Conservation (phyloP, 768 basidiomycete species). For the Trametes elegans region DNA sequence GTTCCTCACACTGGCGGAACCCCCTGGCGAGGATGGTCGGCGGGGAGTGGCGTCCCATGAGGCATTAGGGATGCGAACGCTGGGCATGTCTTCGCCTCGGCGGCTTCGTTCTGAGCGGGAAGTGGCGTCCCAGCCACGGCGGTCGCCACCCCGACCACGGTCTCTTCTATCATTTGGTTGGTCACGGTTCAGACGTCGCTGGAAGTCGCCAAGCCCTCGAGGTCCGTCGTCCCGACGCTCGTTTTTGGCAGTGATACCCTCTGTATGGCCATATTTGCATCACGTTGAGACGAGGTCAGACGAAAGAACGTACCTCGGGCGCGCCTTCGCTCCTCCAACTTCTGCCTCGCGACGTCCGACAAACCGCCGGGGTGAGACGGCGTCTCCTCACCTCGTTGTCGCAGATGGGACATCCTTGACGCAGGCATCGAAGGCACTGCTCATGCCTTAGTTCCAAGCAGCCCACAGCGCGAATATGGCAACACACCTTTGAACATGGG, state of each 20-base stretch:
- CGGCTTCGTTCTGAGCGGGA: slow-evolving; percentile 56
- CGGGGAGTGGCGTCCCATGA: slow-evolving; percentile 95
- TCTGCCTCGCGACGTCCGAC: slow-evolving; percentile 66
- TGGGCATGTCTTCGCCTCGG: slow-evolving; percentile 61
- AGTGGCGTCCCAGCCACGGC: slow-evolving; percentile 51
- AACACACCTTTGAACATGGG: slow-evolving; percentile 83
- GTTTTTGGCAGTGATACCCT: slow-evolving; percentile 66
- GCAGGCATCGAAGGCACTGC: slow-evolving; percentile 79
- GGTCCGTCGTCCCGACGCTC: slow-evolving; percentile 57
- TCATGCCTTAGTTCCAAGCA: background rate
- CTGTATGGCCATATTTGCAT: slow-evolving; percentile 34
- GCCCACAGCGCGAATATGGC: background rate
- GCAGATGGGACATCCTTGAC: slow-evolving; percentile 49
- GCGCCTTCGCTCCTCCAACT: slow-evolving; percentile 75
- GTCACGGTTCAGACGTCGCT: slow-evolving; percentile 86
- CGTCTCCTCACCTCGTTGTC: slow-evolving; percentile 85
- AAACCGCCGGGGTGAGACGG: slow-evolving; percentile 92
- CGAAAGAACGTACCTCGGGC: slow-evolving; percentile 47
- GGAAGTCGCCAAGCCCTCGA: slow-evolving; percentile 88
- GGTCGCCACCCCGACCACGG: slow-evolving; percentile 18
- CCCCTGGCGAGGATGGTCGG: slow-evolving; percentile 25
- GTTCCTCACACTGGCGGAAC: slow-evolving; percentile 20
- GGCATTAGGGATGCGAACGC: slow-evolving; percentile 87
- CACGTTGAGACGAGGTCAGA: too few relatives aligned
- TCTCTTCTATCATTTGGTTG: slow-evolving; percentile 33